Conservation (phyloP, 2,329 filamentous ascomycete genomes). For the Cadophora malorum region DNA sequence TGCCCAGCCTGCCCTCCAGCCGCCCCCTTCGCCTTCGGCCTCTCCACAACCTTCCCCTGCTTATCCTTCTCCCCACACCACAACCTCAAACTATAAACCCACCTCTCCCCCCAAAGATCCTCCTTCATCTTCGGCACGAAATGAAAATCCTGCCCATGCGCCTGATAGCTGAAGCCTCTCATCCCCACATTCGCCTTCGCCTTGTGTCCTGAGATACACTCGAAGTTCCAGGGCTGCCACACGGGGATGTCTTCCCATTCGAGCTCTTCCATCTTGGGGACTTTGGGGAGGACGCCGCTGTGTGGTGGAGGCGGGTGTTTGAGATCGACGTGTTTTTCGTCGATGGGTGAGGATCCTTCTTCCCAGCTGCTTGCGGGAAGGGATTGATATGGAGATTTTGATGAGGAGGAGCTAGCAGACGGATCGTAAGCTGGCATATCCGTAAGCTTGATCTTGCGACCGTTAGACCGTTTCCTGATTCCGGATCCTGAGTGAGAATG, state of each 20-base stretch:
- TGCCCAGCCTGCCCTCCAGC: not conserved
- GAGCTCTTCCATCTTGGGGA: conserved; percentile 1
- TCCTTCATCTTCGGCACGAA: conserved; percentile 29
- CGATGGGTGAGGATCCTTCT: too few relatives aligned
- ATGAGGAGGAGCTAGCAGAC: not conserved
- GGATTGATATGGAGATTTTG: not conserved
- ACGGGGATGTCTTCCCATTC: conserved; percentile 11
- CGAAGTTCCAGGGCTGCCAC: conserved; percentile 21
- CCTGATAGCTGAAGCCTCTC: conserved; percentile 28
- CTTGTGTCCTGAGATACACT: conserved; percentile 24
- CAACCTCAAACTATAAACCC: conserved; percentile 29
- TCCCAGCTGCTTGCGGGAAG: not conserved
- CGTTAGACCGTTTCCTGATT: conserved; percentile 6
- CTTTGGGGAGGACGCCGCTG: not conserved
- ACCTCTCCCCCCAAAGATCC: conserved; percentile 30
- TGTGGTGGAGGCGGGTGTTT: not conserved
- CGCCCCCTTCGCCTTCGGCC: not conserved
- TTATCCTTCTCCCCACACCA: conserved; percentile 29
- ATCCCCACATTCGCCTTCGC: conserved; percentile 31
- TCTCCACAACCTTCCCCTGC: conserved; percentile 17
- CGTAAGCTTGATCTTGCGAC: conserved; percentile 7
- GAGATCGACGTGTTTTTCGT: conserved; percentile 9
- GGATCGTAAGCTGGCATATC: not conserved
- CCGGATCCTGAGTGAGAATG: not conserved
- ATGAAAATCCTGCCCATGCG: conserved; percentile 28